Evolutionary conservation across 73 alveolate species (phyloP), one percentile per base, ranked within the genome.

Genomic region (Symbiodinium pilosum): DNA sequence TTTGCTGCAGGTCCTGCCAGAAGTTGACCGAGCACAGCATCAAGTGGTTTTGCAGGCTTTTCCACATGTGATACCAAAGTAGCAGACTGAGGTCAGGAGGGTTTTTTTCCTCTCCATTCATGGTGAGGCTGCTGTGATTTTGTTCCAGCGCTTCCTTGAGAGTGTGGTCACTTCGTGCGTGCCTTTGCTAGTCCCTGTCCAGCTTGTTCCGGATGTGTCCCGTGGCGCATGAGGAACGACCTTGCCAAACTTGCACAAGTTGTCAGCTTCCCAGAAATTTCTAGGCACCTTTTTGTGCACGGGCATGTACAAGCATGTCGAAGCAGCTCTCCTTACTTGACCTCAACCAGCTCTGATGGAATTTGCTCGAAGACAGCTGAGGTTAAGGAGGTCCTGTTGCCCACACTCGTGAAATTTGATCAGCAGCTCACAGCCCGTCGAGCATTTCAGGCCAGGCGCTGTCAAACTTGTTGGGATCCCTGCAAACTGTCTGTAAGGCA

Each of bases 121-220:
- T 18, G 69, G n/a, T 5, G 69, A 87, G 94, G 94, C 94, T 40
- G 42, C 94, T 42, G 75, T 64, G 69, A 40, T 87, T 32, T 86
- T 87, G 38, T 87, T 59, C 86, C 94, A 87, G 69, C 94, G 94
- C 44, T 59, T 87, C 86, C 64, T 64, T 39, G 86, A 36, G 14
- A 87, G 71, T 0, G 94, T 41, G 44, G 24, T 73, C 8, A 69
- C 51, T 86, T 39, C 39, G 39, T 34, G 20, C 32, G 42, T 20
- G 16, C 26, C 68, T 42, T n/a, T n/a, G n/a, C n/a, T n/a, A n/a
- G n/a, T n/a, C n/a, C n/a, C n/a, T n/a, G n/a, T n/a, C n/a, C n/a
- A n/a, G n/a, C n/a, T n/a, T n/a, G n/a, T n/a, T n/a, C n/a, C n/a
- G 28, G 40, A 41, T 83, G 43, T 41, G 39, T 40, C 91, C 64